These are phyloP conservation scores for Mortierella alpina DNA, from an alignment of 192 early-diverging fungal species.

Conservation along the genomic window DNA sequence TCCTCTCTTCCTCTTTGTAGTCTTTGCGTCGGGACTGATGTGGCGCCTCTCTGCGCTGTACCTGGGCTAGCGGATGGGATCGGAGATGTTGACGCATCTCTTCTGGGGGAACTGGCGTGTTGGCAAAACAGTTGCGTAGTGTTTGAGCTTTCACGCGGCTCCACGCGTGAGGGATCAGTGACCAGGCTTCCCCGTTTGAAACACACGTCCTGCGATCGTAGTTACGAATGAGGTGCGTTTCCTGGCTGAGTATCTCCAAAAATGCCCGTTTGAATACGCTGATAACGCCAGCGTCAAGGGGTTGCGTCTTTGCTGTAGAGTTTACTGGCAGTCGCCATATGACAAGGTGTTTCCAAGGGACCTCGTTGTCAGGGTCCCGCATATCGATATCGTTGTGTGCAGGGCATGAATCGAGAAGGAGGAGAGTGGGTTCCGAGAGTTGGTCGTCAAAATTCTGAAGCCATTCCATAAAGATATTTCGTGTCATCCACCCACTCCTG, in stretches of 20 bases:
- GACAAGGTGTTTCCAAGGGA: background rate
- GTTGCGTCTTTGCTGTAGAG: background rate
- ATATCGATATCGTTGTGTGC: background rate
- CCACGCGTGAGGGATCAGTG: background rate
- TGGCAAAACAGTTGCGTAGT: background rate
- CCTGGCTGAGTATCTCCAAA: background rate
- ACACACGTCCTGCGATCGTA: background rate
- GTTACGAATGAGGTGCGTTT: background rate
- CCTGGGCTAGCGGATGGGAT: no score
- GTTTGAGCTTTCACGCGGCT: background rate
- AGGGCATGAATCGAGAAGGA: background rate
- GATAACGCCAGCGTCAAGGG: conserved; percentile 1
- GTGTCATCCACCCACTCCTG: no score
- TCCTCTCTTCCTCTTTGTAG: no score
- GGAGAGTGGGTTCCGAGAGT: background rate
- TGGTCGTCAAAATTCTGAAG: no score
- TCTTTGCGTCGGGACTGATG: no score
- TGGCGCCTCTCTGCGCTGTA: no score
- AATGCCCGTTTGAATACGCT: conserved; percentile 1
- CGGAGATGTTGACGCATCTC: no score
- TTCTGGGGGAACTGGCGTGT: background rate
- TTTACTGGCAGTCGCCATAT: background rate
- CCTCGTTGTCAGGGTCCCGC: background rate
- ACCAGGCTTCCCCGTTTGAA: background rate
- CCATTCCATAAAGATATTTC: no score